Evolutionary conservation across 2,329 filamentous ascomycete species (phyloP).

Genomic region (Cordyceps javanica): DNA sequence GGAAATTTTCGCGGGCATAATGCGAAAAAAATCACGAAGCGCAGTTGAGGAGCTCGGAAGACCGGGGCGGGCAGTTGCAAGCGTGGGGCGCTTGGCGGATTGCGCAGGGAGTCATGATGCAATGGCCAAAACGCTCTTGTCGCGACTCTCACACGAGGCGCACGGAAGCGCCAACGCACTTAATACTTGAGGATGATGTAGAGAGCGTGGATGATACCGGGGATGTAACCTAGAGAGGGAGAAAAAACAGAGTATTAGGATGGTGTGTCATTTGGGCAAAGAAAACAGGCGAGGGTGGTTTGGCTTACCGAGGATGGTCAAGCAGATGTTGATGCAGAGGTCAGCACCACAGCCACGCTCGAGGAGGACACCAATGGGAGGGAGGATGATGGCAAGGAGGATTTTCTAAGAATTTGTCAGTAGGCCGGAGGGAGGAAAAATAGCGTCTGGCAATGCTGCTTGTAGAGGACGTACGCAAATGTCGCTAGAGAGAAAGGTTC

Average conservation of each 20-base stretch:
- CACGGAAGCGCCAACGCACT: conserved; percentile 1
- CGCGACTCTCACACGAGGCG: background rate
- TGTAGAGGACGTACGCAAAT: conserved; percentile 9
- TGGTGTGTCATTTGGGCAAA: background rate
- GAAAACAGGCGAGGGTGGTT: background rate
- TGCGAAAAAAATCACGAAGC: background rate
- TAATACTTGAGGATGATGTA: conserved; percentile 93
- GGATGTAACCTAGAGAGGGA: conserved; percentile 48
- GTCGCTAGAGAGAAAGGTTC: conserved; percentile 2
- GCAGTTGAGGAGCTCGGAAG: background rate
- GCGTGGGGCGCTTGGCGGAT: conserved; percentile 5
- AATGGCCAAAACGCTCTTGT: background rate
- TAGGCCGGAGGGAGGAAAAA: conserved; percentile 15
- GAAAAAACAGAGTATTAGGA: background rate
- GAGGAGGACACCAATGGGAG: conserved; percentile 88
- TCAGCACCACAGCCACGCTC: conserved; percentile 85
- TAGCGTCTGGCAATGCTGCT: background rate
- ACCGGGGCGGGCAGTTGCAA: background rate
- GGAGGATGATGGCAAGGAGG: conserved; percentile 83
- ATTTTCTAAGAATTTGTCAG: conserved; percentile 57
- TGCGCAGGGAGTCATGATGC: conserved; percentile 2
- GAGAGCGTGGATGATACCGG: conserved; percentile 86
- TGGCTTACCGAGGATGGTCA: conserved; percentile 63
- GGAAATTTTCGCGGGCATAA: background rate
- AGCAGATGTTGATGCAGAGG: conserved; percentile 85